phyloP scores from a whole-genome alignment of 805 yeast species.

The Torulaspora quercuum region DNA sequence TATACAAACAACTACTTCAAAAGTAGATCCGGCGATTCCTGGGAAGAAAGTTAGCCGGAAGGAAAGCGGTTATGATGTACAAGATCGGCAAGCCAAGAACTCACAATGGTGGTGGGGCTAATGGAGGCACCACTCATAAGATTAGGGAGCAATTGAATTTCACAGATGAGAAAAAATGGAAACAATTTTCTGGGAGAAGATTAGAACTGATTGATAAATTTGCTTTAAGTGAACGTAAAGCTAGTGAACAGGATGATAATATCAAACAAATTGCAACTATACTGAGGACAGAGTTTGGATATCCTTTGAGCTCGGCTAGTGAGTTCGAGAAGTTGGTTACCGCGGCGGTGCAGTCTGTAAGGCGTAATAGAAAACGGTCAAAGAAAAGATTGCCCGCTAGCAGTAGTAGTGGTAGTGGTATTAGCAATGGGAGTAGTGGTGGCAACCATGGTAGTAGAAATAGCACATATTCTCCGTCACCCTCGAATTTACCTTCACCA shows the following conservation, averaged over 20 bases:
- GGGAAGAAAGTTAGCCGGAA: not conserved
- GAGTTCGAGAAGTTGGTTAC: slow-evolving; percentile 90
- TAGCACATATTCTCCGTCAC: slow-evolving; percentile 3
- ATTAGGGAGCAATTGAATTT: slow-evolving; percentile 59
- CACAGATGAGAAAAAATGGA: slow-evolving; percentile 82
- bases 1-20: too few relatives aligned
- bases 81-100: too few relatives aligned
- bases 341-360: slow-evolving; percentile 89
- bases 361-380: slow-evolving; percentile 78
- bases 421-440: slow-evolving; percentile 6
- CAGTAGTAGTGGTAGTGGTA: too few relatives aligned
- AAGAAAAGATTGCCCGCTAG: slow-evolving; percentile 34
- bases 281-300: slow-evolving; percentile 74
- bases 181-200: slow-evolving; percentile 83
- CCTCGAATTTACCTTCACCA: slow-evolving; percentile 8
- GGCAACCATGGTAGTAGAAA: slow-evolving; percentile 8
- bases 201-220: slow-evolving; percentile 82
- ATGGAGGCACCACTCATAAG: slow-evolving; percentile 41
- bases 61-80: not conserved
- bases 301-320: slow-evolving; percentile 49
- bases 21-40: too few relatives aligned
- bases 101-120: slow-evolving; percentile 4
- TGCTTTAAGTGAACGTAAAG: slow-evolving; percentile 60
- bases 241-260: slow-evolving; percentile 86
- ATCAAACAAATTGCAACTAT: slow-evolving; percentile 75